Evolutionary conservation across 768 basidiomycete genomes (phyloP), one percentile per base, ranked within the genome.

Genomic region (Kwoniella newhampshirensis): DNA sequence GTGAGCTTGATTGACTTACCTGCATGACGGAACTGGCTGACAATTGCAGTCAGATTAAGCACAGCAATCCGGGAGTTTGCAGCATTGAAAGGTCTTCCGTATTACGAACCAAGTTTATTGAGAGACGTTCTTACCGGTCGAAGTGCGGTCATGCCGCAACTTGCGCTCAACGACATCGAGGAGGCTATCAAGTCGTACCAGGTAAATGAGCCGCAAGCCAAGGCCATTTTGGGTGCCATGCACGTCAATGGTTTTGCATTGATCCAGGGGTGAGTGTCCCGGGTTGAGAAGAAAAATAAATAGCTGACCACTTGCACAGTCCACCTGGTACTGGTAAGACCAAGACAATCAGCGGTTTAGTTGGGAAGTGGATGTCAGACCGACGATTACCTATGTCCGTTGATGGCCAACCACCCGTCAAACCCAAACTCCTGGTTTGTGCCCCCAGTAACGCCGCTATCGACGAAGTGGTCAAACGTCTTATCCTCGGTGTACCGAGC

Each of bases 311-410:
- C 20, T 41, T 20, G 5, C 18, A 39, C 62, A 93, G 94, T 21
- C 96, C 96, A 32, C 96, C 96, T 1, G 96, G 96, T 52, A 99
- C 96, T 0, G 96, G 96, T 12, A 99, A 99, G 79, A 99, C 96
- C 8, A 94, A 90, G 20, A 99, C 96, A 1, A 98, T 99, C 60
- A 91, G 91, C 65, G 91, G 90, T 20, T 81, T 99, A n/a, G 87
- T 96, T 5, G 85, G 89, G 39, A 83, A 86, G 3, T 91, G 87
- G 70, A 74, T 96, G 36, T 83, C 86, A 2, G 81, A 79, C 36
- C 85, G 87, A 6, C 75, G 78, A 11, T 77, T 74, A 30, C 73
- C 82, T 1, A 77, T 82, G 23, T 81, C 85, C 47, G 77, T 82
- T 11, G 80, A 80, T 26, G 72, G 74, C 27, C 81, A 82, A 60